These are phyloP conservation scores for Geranium rotundifolium DNA, from an alignment of 345 rosid species.

Conservation along the genomic window DNA sequence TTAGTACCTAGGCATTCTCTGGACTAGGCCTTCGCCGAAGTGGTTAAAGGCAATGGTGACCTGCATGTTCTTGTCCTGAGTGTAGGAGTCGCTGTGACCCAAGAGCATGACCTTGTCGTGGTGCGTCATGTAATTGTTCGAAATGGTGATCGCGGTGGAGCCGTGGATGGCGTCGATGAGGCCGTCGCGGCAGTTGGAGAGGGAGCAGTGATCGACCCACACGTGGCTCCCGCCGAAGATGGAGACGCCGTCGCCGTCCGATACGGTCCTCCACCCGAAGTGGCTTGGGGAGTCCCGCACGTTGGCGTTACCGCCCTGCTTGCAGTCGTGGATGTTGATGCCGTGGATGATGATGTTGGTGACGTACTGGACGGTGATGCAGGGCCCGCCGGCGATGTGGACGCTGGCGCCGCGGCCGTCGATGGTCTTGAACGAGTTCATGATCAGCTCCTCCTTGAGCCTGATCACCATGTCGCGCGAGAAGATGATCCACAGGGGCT, in stretches of 20 bases:
- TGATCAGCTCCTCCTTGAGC: constrained; percentile 65
- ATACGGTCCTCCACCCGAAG: constrained; percentile 53
- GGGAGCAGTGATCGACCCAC: constrained; percentile 77
- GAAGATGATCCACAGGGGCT: constrained; percentile 72
- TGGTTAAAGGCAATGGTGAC: constrained; percentile 79
- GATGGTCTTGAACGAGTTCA: constrained; percentile 75
- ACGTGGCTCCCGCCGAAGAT: constrained; percentile 70
- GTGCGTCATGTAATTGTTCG: constrained; percentile 73
- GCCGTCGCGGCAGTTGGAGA: constrained; percentile 63
- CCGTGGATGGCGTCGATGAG: constrained; percentile 62
- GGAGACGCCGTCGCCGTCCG: constrained; percentile 82
- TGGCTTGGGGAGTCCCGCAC: constrained; percentile 62
- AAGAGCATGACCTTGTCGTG: constrained; percentile 72
- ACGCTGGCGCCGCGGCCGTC: constrained; percentile 77
- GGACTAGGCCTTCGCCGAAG: constrained; percentile 83
- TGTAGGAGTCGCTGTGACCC: constrained; percentile 64
- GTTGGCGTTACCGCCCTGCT: constrained; percentile 66
- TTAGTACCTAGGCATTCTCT: constrained; percentile 60
- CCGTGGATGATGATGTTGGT: constrained; percentile 69
- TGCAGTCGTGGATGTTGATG: constrained; percentile 66
- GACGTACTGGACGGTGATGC: constrained; percentile 67
- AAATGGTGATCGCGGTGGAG: constrained; percentile 65
- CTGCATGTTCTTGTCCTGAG: constrained; percentile 71
- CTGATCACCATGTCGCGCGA: constrained; percentile 60
- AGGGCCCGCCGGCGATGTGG: constrained; percentile 78